Evolutionary conservation across 2,329 filamentous ascomycete species (phyloP).

Genomic region (Teratosphaeriaceae sp.): DNA sequence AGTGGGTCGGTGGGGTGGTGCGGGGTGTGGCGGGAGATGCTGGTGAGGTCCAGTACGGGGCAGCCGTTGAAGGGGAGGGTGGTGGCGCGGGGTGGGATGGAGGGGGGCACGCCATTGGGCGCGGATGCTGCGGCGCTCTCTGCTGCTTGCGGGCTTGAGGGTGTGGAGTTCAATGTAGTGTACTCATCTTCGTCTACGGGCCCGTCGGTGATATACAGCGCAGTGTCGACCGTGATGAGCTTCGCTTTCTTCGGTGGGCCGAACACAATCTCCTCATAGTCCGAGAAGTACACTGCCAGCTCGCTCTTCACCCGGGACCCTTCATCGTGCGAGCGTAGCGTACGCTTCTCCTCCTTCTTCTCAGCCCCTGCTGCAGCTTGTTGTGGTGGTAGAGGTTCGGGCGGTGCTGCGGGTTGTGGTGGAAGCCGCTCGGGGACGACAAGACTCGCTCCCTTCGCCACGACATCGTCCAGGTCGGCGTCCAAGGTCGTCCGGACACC

Average conservation of each 20-base stretch:
- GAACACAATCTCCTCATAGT: slow-evolving; percentile 90
- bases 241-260: slow-evolving; percentile 73
- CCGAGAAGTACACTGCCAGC: slow-evolving; percentile 80
- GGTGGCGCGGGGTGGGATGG: slow-evolving; percentile 12
- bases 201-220: slow-evolving; percentile 26
- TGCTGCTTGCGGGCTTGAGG: too few species aligned
- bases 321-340: slow-evolving; percentile 76
- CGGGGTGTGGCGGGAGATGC: slow-evolving; percentile 23
- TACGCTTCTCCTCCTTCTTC: slow-evolving; percentile 56
- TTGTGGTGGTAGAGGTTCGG: neutral
- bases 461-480: slow-evolving; percentile 26
- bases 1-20: slow-evolving; percentile 47
- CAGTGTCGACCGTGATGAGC: slow-evolving; percentile 36
- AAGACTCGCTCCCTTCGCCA: neutral
- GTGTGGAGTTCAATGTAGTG: too few species aligned
- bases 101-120: slow-evolving; percentile 6
- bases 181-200: too few species aligned
- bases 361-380: slow-evolving; percentile 4
- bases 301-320: slow-evolving; percentile 85
- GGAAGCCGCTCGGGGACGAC: slow-evolving; percentile 1
- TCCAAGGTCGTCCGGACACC: slow-evolving; percentile 33
- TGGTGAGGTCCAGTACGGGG: slow-evolving; percentile 14
- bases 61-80: slow-evolving; percentile 13
- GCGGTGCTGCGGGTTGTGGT: slow-evolving; percentile 1
- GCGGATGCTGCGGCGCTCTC: too few species aligned